These are phyloP conservation scores for Rhodomyrtus psidioides DNA, from an alignment of 441 rosid genomes.

Conservation along the genomic window DNA sequence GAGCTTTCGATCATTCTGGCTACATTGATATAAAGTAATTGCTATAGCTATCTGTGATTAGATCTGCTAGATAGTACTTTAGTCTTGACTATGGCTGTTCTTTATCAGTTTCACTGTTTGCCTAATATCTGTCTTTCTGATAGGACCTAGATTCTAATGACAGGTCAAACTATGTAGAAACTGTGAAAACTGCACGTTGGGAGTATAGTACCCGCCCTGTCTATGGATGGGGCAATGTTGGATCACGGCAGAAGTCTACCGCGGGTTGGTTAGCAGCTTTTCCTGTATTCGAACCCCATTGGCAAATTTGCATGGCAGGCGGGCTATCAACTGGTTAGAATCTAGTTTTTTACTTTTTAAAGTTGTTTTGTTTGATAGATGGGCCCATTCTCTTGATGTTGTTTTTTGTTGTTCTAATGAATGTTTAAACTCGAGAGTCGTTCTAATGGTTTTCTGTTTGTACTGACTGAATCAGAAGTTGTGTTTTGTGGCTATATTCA, in stretches of 20 bases:
- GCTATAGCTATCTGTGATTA: not conserved
- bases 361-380: not conserved
- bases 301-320: conserved; percentile 98
- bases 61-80: not conserved
- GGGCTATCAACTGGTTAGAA: conserved; percentile 89
- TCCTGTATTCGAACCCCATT: conserved; percentile 97
- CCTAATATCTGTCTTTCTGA: not conserved
- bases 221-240: conserved; percentile 94
- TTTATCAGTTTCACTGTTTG: not conserved
- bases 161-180: conserved; percentile 64
- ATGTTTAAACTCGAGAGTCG: not conserved
- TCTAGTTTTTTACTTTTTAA: conserved; percentile 11
- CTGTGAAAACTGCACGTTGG: conserved; percentile 85
- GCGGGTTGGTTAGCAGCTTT: conserved; percentile 99
- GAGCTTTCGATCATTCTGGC: not conserved
- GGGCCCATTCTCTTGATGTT: conserved; percentile 1
- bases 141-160: conserved; percentile 16
- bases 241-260: conserved; percentile 74
- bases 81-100: not conserved
- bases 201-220: conserved; percentile 88
- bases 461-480: not conserved
- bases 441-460: not conserved
- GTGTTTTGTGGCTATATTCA: not conserved
- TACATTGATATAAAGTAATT: not conserved
- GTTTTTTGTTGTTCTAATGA: not conserved